Base-by-base conservation (phyloP, 371 early-diverging fungal species). In the Conidiobolus incongruus region DNA sequence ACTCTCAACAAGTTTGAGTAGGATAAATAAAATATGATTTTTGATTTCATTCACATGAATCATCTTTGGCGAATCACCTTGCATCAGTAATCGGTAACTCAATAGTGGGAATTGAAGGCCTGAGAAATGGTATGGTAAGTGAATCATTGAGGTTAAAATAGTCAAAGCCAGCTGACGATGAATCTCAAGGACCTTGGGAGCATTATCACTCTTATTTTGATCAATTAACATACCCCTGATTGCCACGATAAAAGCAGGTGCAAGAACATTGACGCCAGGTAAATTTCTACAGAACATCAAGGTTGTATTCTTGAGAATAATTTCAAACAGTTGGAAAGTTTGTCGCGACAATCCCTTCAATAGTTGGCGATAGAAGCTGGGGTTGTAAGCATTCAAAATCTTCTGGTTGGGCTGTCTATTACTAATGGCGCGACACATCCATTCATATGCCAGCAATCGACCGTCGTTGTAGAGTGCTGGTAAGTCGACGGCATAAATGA, bases 111-210 rank as follows among this genome's bases (percentile, higher is more conserved):
- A 11, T 6, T 41, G 29, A n/a, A 41, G 11, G 8, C 41, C 41
- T 15, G n/a, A 12, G 41, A 41, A 41, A 15, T 41, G 41, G 21
- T 41, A 41, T 6, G 41, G 41, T 31, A 41, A 19, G 29, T 41
- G 41, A 7, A 41, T 15, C 26, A 41, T 7, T 6, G 41, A 41
- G 4, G 17, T 3, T 16, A 41, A 11, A 4, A 41, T 41, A 13
- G 31, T 31, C 7, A 41, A n/a, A 30, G 17, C n/a, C 13, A 15
- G 23, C 10, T 41, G 26, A 15, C 41, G 26, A 5, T 28, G n/a
- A 2, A 28, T n/a, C 17, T 41, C 41, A n/a, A 15, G 11, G 6
- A 35, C 13, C 7, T 26, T 26, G 10, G 23, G 26, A 21, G n/a
- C n/a, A n/a, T n/a, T n/a, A n/a, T n/a, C n/a, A n/a, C n/a, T n/a